These are phyloP conservation scores for Claviceps pusilla DNA, from an alignment of 2,329 filamentous ascomycete genomes.

Conservation along the genomic window DNA sequence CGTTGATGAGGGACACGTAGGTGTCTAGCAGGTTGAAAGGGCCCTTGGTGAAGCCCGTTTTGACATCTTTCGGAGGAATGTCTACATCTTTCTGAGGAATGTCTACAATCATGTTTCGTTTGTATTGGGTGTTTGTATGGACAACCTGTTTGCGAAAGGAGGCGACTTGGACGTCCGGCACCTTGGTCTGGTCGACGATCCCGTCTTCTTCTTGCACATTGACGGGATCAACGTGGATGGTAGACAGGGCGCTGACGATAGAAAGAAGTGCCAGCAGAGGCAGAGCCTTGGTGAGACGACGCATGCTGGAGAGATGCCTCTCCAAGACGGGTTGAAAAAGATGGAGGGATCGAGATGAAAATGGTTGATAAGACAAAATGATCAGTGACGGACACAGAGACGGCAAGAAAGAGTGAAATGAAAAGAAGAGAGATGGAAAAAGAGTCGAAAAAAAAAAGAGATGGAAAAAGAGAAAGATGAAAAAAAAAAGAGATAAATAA, in stretches of 20 bases:
- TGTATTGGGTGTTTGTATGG: background rate
- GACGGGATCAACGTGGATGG: background rate
- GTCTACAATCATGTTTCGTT: too few relatives aligned
- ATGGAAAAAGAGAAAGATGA: too few relatives aligned
- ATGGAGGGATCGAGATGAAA: background rate
- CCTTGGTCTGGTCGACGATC: background rate
- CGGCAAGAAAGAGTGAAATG: background rate
- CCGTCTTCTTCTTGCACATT: background rate
- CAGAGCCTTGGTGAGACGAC: background rate
- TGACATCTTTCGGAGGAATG: background rate
- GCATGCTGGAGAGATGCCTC: background rate
- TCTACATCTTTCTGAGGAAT: too few relatives aligned
- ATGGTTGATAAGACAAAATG: too few relatives aligned
- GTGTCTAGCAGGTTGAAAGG: constrained; percentile 3
- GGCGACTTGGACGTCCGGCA: background rate
- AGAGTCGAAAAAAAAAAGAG: too few relatives aligned
- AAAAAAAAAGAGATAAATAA: too few relatives aligned
- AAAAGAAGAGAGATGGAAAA: background rate
- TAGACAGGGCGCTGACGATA: background rate
- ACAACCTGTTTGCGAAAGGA: background rate
- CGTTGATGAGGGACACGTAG: constrained; percentile 17
- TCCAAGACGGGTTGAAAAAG: background rate
- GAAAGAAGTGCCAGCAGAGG: background rate
- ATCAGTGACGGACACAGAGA: background rate
- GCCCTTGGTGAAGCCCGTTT: too few relatives aligned